Base-by-base conservation (phyloP, 164 flowering plant species). In the Protea cynaroides region DNA sequence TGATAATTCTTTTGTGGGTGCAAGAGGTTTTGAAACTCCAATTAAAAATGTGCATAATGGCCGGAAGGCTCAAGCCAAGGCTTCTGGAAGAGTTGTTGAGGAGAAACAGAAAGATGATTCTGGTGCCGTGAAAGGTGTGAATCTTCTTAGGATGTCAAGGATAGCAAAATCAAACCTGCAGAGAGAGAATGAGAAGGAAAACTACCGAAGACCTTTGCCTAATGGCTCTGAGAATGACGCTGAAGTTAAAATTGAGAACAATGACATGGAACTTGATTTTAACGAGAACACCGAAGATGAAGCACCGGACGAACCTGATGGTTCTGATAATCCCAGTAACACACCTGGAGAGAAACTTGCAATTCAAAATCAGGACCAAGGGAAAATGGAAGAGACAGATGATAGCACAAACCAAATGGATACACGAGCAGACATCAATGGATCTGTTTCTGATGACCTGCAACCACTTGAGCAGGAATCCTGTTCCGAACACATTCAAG, bases 191-290 rank as follows among this genome's bases (percentile, higher is more conserved):
- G 96, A 90, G 69, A 95, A 92, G 74, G 98, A 95, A 79, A 92
- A 95, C 73, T 95, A 95, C 70, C 64, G 99, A 56, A 81, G 91
- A 78, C 96, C 91, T 29, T 64, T 87, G 73, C 81, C 94, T 24
- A 86, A 78, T 72, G 66, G 64, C 68, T 68, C 83, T 57, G 87
- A 90, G 70, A 88, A 90, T 81, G 89, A 84, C 72, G 75, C 87
- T 54, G 99, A 92, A 72, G 88, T 95, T 38, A 81, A 90, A 82
- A 82, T 95, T 69, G 94, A 88, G 72, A 88, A 95, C 78, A 87
- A 80, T 53, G 99, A 95, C 63, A 95, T 95, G 99, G 99, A 95
- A 62, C 99, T 95, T 72, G 96, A 95, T 78, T 95, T 95, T 74
- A 68, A 88, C 74, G 98, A 95, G 84, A 86, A 88, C 66, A 64